Evolutionary conservation across 768 basidiomycete species (phyloP).

Genomic region (Fomitopsis pulvina): DNA sequence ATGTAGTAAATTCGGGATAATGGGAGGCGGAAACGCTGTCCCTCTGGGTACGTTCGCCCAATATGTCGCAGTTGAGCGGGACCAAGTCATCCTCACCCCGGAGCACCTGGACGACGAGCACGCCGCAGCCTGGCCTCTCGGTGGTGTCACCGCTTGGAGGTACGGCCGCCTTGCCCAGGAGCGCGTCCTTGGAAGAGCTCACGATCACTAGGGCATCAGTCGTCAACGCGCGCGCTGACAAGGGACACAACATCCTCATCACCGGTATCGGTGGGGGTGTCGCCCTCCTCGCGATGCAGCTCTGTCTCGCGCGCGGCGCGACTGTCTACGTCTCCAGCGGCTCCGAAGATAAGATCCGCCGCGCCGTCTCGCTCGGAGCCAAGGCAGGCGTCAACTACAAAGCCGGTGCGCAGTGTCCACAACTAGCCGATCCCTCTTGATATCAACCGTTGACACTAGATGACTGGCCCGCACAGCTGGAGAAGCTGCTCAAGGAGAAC

Average conservation of each 20-base stretch:
- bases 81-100: constrained; percentile 60
- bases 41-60: constrained; percentile 70
- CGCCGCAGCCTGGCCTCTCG: constrained; percentile 72
- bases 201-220: constrained; percentile 44
- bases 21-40: constrained; percentile 52
- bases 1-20: constrained; percentile 46
- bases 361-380: constrained; percentile 63
- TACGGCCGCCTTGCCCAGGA: constrained; percentile 18
- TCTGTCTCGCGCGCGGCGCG: constrained; percentile 69
- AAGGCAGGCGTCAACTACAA: constrained; percentile 74
- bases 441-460: constrained; percentile 8
- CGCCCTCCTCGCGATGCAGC: constrained; percentile 67
- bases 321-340: constrained; percentile 82
- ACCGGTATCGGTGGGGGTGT: constrained; percentile 85
- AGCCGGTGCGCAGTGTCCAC: constrained; percentile 36
- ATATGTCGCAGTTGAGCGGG: constrained; percentile 66
- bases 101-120: constrained; percentile 62
- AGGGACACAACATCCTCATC: constrained; percentile 70
- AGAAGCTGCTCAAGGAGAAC: constrained; percentile 20
- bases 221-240: constrained; percentile 55
- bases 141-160: constrained; percentile 82
- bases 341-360: constrained; percentile 58
- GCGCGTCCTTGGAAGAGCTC: background rate
- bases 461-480: constrained; percentile 31
- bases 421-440: background rate